Evolutionary conservation across 257 asterid species (phyloP).

Genomic region (Solanum chilense): DNA sequence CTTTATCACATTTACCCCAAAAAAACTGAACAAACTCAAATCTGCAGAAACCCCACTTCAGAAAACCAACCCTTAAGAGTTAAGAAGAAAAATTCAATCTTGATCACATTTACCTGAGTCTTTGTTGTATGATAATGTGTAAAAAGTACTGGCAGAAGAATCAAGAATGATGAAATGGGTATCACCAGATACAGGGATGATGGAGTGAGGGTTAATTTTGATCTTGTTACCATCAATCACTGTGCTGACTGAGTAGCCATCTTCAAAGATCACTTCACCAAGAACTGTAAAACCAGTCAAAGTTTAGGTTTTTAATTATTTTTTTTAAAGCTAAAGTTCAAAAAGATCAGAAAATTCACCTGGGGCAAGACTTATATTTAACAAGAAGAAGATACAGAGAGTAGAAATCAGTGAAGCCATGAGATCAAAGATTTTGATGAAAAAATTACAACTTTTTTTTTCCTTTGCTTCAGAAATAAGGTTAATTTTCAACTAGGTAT

Average conservation of each 20-base stretch:
- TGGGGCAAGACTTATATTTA: slow-evolving; percentile 8
- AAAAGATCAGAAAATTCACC: slow-evolving; percentile 14
- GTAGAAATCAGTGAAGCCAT: neutral
- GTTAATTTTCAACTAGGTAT: neutral
- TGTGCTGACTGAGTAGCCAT: slow-evolving; percentile 75
- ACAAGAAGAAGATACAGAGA: slow-evolving; percentile 7
- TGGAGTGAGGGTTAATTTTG: slow-evolving; percentile 39
- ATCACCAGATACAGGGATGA: slow-evolving; percentile 38
- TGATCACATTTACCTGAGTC: slow-evolving; percentile 13
- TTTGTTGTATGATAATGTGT: slow-evolving; percentile 35
- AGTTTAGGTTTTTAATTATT: too few species aligned
- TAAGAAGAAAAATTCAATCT: neutral
- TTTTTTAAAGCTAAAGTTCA: too few species aligned
- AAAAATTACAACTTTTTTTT: neutral
- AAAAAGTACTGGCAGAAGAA: slow-evolving; percentile 48
- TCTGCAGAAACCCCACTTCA: neutral
- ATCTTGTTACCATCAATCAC: slow-evolving; percentile 61
- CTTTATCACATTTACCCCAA: neutral
- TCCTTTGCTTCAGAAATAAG: neutral
- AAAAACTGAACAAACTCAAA: neutral
- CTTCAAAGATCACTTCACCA: slow-evolving; percentile 38
- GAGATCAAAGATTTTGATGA: neutral
- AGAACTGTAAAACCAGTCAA: slow-evolving; percentile 15
- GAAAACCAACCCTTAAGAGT: neutral
- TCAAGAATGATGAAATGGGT: slow-evolving; percentile 63